phyloP scores from a whole-genome alignment of 345 rosid genomes.

The Linum tenue region DNA sequence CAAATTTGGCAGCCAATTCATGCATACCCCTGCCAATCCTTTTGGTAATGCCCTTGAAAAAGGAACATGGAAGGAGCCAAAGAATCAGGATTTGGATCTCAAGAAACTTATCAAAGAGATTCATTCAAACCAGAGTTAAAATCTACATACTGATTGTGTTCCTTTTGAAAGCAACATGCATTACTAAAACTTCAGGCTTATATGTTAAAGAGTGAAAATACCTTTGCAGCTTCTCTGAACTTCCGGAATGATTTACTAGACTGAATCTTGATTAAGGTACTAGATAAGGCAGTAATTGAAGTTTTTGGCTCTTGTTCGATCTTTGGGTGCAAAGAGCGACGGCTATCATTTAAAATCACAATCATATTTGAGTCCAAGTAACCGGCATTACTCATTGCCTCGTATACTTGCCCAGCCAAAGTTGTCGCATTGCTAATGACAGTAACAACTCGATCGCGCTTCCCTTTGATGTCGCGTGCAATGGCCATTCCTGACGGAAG shows the following conservation, averaged over 20 bases:
- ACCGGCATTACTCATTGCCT: slow-evolving; percentile 95
- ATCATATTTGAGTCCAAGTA: slow-evolving; percentile 83
- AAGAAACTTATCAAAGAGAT: too few relatives aligned
- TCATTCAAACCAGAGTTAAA: too few relatives aligned
- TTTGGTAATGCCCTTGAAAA: slow-evolving; percentile 67
- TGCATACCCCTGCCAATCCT: slow-evolving; percentile 76
- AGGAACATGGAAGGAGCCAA: neutral
- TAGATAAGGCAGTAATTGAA: slow-evolving; percentile 69
- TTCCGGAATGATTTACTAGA: slow-evolving; percentile 76
- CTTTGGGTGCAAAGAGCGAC: slow-evolving; percentile 65
- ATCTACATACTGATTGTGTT: too few relatives aligned
- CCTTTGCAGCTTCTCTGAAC: slow-evolving; percentile 89
- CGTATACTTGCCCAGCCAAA: slow-evolving; percentile 88
- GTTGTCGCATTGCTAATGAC: slow-evolving; percentile 75
- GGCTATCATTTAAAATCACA: slow-evolving; percentile 78
- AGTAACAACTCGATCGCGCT: slow-evolving; percentile 58
- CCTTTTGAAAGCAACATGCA: too few relatives aligned
- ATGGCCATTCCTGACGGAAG: slow-evolving; percentile 63
- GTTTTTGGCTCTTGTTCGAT: slow-evolving; percentile 64
- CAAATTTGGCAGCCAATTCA: slow-evolving; percentile 91
- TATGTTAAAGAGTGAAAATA: slow-evolving; percentile 14
- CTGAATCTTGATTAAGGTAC: slow-evolving; percentile 76
- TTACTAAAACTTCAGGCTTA: neutral
- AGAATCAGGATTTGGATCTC: too few relatives aligned
- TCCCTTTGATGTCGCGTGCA: slow-evolving; percentile 86